These are phyloP conservation scores for Rhododendron mucronatum DNA, from an alignment of 148 eudicot species.

Conservation along the genomic window DNA sequence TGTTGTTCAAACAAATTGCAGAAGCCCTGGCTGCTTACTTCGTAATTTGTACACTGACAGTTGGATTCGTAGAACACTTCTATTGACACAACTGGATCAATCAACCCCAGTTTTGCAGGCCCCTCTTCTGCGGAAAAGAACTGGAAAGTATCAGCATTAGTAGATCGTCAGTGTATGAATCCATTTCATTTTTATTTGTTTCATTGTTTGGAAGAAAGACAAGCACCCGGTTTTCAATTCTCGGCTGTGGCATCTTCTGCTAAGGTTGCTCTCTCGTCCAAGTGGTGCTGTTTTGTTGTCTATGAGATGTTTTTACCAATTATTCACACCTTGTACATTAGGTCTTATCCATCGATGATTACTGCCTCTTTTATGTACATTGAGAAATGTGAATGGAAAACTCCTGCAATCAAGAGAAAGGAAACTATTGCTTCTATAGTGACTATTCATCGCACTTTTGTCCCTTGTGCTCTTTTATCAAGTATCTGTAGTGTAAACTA, in stretches of 20 bases:
- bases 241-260: background rate
- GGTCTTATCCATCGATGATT: background rate
- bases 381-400: background rate
- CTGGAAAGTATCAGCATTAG: background rate
- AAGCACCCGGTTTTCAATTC: background rate
- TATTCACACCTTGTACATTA: background rate
- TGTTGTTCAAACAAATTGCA: conserved; percentile 7
- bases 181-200: conserved; percentile 6
- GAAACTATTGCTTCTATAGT: background rate
- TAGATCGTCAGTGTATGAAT: background rate
- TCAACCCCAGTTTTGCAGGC: conserved; percentile 3
- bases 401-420: background rate
- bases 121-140: background rate
- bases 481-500: background rate
- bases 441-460: background rate
- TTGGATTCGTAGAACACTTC: background rate
- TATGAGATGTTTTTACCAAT: background rate
- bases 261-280: background rate
- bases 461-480: background rate
- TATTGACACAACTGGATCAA: background rate
- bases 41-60: conserved; percentile 6
- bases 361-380: background rate
- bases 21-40: background rate
- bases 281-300: background rate
- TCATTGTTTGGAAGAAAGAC: conserved; percentile 1